Base-by-base conservation (phyloP, 1,284 basidiomycete species). In the Ustilago tritici region DNA sequence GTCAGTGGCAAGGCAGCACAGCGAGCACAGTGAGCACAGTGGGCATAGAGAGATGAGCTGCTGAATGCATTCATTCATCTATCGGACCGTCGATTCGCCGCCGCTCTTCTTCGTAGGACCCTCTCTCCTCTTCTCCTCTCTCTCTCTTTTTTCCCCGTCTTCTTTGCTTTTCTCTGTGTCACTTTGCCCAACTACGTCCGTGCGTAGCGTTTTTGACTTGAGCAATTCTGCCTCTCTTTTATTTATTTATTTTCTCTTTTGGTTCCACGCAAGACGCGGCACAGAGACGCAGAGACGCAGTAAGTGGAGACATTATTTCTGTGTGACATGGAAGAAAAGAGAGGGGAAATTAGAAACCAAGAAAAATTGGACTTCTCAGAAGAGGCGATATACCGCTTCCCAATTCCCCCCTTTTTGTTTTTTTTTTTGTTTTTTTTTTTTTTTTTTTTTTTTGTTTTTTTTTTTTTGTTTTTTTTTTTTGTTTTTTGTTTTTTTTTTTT, bases 231-330 rank as follows among this genome's bases (percentile, higher is more conserved):
- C 36, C 54, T 46, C n/a, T 46, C 9, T 50, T 50, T 23, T 23
- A 23, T 23, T 23, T 28, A 3, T 50, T 17, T 9, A 9, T 34
- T 19, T 59, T 8, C 28, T 52, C 32, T 40, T 34, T 35, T 17
- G 32, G 35, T 56, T 40, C 38, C 34, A 56, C 54, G 36, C 52
- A 54, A 54, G 46, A 31, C 23, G 46, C 46, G 46, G 46, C 46
- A 49, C 14, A 19, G 46, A 49, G n/a, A 19, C 23, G 1, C 23
- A 23, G 23, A 23, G 23, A 23, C 23, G 2, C 23, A 23, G 23
- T 28, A 3, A 23, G 19, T 23, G 46, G 19, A 49, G 19, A 31
- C 23, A 23, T 19, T 49, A 23, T 19, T 49, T 28, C 46, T 8
- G n/a, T 9, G 46, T 49, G 19, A 49, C 46, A 23, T 23, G 0